Evolutionary conservation across 352 stramenopile species (phyloP), one percentile per base, ranked within the genome.

Genomic region (Pythium aquatile): DNA sequence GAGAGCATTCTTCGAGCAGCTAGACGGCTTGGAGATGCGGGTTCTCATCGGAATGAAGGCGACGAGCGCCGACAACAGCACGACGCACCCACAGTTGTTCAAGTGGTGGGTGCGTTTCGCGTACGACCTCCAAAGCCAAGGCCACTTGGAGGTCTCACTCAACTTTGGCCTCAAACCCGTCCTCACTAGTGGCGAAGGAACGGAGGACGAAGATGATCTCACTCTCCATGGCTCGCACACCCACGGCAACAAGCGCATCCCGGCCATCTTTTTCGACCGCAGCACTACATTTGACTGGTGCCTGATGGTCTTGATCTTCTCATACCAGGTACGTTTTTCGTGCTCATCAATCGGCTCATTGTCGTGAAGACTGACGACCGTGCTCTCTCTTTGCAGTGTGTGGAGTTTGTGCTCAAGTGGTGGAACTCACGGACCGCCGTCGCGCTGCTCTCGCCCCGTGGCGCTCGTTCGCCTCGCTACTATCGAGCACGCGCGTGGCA

Each of bases 71-170:
- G 44, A 62, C 5, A 58, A 4, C 30, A 40, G 32, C 10, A 58
- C 17, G 20, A 59, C 47, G 30, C 20, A 4, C 49, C 73, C 5
- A 10, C 73, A 76, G 30, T 52, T 86, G 24, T 85, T 80, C 30
- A 59, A 81, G 65, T 93, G 84, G 84, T 75, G 73, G 46, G 66
- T 90, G 4, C 70, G 70, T 28, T 86, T 93, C 56, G 73, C 71
- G 28, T 93, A 93, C 59, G 77, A 90, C 37, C 58, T 93, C 7
- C 72, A 82, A 49, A 88, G 82, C 52, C 84, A 91, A 56, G 78
- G 84, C 14, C 84, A 93, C 49, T 53, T 93, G 30, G 78, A 90
- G 47, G 79, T 90, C 10, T 76, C 72, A 7, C 76, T 93, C 66
- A 78, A 78, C 44, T 88, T 87, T 20, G 65, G 73, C 2, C 61